These are phyloP conservation scores for Monosporascus sp. DNA, from an alignment of 2,329 filamentous ascomycete species.

Conservation along the genomic window DNA sequence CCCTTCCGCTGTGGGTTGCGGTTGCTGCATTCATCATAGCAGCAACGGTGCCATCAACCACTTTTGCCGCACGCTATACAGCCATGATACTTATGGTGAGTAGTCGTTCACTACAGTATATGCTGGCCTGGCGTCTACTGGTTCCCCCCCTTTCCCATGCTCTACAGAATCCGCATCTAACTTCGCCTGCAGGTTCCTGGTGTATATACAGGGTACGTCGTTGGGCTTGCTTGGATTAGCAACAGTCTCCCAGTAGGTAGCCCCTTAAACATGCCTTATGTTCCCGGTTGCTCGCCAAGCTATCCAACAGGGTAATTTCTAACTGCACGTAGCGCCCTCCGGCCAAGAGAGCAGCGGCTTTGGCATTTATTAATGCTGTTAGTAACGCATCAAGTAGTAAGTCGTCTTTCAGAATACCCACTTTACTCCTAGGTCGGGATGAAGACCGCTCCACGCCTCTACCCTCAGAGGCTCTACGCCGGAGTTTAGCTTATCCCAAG, in stretches of 20 bases:
- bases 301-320: background rate
- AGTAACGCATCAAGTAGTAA: constrained; percentile 57
- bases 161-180: constrained; percentile 1
- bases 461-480: no score
- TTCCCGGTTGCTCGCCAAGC: no score
- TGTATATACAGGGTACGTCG: constrained; percentile 62
- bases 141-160: background rate
- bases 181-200: constrained; percentile 39
- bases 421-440: no score
- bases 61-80: constrained; percentile 58
- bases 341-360: constrained; percentile 62
- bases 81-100: constrained; percentile 67
- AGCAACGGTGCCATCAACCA: constrained; percentile 48
- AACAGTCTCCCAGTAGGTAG: constrained; percentile 56
- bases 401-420: background rate
- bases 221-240: constrained; percentile 68
- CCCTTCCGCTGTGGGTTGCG: constrained; percentile 55
- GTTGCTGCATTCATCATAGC: constrained; percentile 63
- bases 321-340: constrained; percentile 48
- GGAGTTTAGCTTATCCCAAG: no score
- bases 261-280: background rate
- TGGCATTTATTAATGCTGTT: constrained; percentile 72
- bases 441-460: no score
- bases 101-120: background rate
- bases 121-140: background rate